These are phyloP conservation scores for Pilasporangium apinafurcum DNA, from an alignment of 352 stramenopile species.

Conservation along the genomic window DNA sequence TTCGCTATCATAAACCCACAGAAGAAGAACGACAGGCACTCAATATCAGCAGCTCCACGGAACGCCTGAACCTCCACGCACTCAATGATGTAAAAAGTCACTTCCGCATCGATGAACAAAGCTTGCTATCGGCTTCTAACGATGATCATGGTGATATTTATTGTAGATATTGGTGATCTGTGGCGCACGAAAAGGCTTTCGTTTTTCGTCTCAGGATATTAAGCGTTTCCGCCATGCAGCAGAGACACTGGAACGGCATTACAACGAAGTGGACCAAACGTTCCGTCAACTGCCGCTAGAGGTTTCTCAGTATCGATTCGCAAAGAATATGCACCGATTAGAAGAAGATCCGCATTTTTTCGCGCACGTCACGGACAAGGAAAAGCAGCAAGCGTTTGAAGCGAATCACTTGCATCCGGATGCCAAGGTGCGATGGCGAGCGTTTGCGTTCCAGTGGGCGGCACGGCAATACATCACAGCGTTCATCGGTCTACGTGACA, in stretches of 20 bases:
- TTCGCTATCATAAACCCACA: constrained; percentile 86
- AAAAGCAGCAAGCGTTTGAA: constrained; percentile 8
- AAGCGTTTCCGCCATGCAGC: constrained; percentile 41
- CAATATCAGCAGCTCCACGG: constrained; percentile 66
- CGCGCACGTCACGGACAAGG: not conserved
- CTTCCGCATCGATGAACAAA: too few species aligned
- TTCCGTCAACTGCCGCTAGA: constrained; percentile 55
- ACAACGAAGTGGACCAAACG: constrained; percentile 36
- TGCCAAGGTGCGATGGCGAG: constrained; percentile 28
- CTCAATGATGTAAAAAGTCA: constrained; percentile 74
- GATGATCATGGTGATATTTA: not conserved
- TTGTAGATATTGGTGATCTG: constrained; percentile 65
- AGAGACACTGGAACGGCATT: constrained; percentile 40
- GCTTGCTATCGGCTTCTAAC: too few species aligned
- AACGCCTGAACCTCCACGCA: constrained; percentile 67
- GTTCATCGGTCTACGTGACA: constrained; percentile 43
- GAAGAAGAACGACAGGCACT: constrained; percentile 51
- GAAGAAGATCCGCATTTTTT: constrained; percentile 46
- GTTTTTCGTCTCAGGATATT: constrained; percentile 73
- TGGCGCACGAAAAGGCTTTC: constrained; percentile 68
- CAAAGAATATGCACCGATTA: constrained; percentile 37
- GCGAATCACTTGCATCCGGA: constrained; percentile 17
- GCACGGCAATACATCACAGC: constrained; percentile 56
- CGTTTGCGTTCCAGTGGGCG: constrained; percentile 69
- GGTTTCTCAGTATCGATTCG: constrained; percentile 60